These are phyloP conservation scores for Ogataea degrootiae DNA, from an alignment of 805 yeast species.

Conservation along the genomic window DNA sequence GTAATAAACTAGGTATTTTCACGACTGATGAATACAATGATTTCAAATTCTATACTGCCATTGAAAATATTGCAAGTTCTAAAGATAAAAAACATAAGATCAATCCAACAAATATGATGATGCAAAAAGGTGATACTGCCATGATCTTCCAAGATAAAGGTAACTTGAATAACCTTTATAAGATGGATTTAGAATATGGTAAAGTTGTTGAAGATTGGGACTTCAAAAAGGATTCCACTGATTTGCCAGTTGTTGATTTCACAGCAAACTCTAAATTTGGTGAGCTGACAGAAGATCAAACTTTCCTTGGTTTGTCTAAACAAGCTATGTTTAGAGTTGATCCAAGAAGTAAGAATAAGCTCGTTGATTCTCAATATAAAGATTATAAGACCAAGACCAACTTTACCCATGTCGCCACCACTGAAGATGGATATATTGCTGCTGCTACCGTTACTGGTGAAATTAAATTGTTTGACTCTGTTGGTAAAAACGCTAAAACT, in stretches of 20 bases:
- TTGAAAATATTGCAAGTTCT: conserved; percentile 50
- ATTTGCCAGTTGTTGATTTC: conserved; percentile 47
- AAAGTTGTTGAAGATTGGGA: conserved; percentile 85
- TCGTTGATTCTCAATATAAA: conserved; percentile 54
- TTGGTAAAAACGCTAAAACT: conserved; percentile 76
- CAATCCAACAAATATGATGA: conserved; percentile 63
- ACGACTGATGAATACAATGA: conserved; percentile 48
- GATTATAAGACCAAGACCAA: conserved; percentile 49
- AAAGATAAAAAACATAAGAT: conserved; percentile 39
- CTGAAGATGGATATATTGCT: conserved; percentile 69
- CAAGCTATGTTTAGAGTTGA: conserved; percentile 72
- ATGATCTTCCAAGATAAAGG: conserved; percentile 59
- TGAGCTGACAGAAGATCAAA: conserved; percentile 68
- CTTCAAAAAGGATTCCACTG: conserved; percentile 32
- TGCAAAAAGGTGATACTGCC: conserved; percentile 68
- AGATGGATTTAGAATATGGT: conserved; percentile 78
- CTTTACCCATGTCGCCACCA: conserved; percentile 63
- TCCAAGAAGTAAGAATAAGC: conserved; percentile 64
- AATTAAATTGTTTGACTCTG: conserved; percentile 62
- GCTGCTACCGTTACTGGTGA: conserved; percentile 75
- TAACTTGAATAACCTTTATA: conserved; percentile 45
- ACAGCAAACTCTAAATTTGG: conserved; percentile 73
- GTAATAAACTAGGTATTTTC: conserved; percentile 76
- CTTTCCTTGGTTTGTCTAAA: conserved; percentile 63
- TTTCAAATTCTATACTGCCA: conserved; percentile 63